Evolutionary conservation across 2,329 filamentous ascomycete genomes (phyloP).

Genomic region (Akanthomyces muscarius): DNA sequence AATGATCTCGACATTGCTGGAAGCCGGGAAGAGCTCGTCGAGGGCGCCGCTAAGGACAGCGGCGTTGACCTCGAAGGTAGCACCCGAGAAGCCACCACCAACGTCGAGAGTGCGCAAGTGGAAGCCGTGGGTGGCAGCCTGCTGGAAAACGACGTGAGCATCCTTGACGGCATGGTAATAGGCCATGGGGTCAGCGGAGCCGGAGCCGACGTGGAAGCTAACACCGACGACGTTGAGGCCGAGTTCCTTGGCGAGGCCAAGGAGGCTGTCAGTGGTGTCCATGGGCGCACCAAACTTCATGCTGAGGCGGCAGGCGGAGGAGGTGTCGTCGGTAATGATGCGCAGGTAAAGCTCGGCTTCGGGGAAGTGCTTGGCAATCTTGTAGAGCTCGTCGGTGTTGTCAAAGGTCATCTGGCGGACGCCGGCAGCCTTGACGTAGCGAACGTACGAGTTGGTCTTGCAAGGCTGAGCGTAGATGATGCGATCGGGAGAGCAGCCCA

Average conservation of each 20-base stretch:
- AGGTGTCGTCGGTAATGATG: conserved; percentile 94
- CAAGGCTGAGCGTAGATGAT: conserved; percentile 99
- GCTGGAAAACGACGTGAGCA: conserved; percentile 82
- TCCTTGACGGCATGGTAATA: conserved; percentile 90
- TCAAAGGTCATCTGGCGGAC: conserved; percentile 99
- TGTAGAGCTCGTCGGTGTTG: conserved; percentile 96
- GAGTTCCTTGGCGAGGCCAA: conserved; percentile 75
- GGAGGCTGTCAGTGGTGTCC: conserved; percentile 72
- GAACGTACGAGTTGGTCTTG: conserved; percentile 98
- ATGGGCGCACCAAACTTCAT: conserved; percentile 95
- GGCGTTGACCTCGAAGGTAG: conserved; percentile 90
- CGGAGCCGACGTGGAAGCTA: conserved; percentile 96
- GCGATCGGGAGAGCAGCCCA: conserved; percentile 79
- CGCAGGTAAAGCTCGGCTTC: conserved; percentile 88
- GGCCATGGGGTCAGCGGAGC: conserved; percentile 86
- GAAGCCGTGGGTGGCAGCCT: conserved; percentile 72
- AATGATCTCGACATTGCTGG: conserved; percentile 72
- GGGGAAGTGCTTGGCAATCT: conserved; percentile 89
- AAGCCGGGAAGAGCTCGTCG: conserved; percentile 80
- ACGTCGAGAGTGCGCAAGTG: conserved; percentile 85
- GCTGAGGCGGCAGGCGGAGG: conserved; percentile 89
- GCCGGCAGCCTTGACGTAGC: conserved; percentile 76
- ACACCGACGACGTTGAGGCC: conserved; percentile 90
- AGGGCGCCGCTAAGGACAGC: conserved; percentile 72
- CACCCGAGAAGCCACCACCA: conserved; percentile 85